Conservation (phyloP, 2,329 filamentous ascomycete species). For the Helotiales sp. region DNA sequence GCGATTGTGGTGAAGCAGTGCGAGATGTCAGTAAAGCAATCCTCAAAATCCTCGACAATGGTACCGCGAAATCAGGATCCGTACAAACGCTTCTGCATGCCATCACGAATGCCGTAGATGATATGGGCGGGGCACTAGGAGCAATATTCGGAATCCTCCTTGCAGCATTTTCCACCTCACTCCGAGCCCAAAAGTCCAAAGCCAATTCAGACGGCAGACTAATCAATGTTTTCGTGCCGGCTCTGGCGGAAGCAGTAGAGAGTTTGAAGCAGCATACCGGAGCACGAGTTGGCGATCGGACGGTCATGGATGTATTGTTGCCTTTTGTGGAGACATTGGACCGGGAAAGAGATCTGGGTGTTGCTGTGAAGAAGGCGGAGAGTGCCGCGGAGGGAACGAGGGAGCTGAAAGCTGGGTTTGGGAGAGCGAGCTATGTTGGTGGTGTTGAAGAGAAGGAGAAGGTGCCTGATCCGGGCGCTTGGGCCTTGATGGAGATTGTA, state of each 20-base stretch:
- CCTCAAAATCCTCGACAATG: conserved; percentile 40
- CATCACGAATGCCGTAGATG: conserved; percentile 44
- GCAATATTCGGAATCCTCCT: conserved; percentile 44
- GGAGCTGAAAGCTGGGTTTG: conserved; percentile 59
- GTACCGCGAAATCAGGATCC: conserved; percentile 41
- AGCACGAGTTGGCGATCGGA: conserved; percentile 41
- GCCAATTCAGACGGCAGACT: conserved; percentile 1
- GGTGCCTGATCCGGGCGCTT: conserved; percentile 60
- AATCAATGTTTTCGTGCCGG: conserved; percentile 31
- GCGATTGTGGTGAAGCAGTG: conserved; percentile 44
- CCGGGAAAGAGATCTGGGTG: conserved; percentile 49
- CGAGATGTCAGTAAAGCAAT: conserved; percentile 40
- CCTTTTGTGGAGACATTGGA: conserved; percentile 38
- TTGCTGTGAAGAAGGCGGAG: conserved; percentile 53
- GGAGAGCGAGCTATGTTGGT: conserved; percentile 58
- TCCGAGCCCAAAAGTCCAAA: conserved; percentile 20
- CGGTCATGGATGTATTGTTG: conserved; percentile 43
- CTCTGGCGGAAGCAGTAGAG: conserved; percentile 30
- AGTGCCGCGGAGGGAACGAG: conserved; percentile 55
- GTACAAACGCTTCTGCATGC: conserved; percentile 41
- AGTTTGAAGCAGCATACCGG: conserved; percentile 41
- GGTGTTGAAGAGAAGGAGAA: conserved; percentile 50
- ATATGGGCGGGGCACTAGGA: conserved; percentile 44
- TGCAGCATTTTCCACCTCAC: conserved; percentile 33
- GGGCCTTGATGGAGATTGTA: conserved; percentile 50